Conservation (phyloP, 2,329 filamentous ascomycete species). For the Neofusicoccum ribis region DNA sequence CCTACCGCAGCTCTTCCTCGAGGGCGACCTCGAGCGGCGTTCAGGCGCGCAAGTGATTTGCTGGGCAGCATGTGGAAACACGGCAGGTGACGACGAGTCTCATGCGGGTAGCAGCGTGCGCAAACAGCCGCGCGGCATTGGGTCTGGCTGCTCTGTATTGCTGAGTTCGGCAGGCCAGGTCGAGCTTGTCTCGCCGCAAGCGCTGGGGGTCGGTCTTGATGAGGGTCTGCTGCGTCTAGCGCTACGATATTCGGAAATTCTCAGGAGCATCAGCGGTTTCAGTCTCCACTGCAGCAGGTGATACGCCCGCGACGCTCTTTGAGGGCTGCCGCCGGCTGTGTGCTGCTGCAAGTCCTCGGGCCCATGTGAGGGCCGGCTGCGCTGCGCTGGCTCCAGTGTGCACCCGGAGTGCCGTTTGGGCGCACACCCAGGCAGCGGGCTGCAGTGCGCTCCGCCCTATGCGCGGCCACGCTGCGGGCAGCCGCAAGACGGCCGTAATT, state of each 20-base stretch:
- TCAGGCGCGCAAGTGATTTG: background rate
- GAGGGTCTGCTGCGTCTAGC: slow-evolving; percentile 13
- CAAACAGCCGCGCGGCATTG: slow-evolving; percentile 17
- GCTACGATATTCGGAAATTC: slow-evolving; percentile 12
- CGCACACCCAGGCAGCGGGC: background rate
- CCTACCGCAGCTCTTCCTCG: background rate
- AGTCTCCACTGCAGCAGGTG: slow-evolving; percentile 7
- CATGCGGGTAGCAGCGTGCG: background rate
- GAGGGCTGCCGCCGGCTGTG: background rate
- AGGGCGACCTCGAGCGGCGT: slow-evolving; percentile 1
- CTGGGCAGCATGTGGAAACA: background rate
- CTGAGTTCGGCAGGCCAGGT: background rate
- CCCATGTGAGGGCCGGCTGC: slow-evolving; percentile 1
- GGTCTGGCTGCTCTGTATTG: background rate
- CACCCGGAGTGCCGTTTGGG: too few relatives aligned
- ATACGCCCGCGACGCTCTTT: background rate
- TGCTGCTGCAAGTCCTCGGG: background rate
- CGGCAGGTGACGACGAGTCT: slow-evolving; percentile 2
- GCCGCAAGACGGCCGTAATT: background rate
- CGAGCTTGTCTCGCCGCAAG: slow-evolving; percentile 10
- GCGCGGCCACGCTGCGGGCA: background rate
- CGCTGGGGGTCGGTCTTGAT: background rate
- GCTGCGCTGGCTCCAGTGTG: slow-evolving; percentile 3
- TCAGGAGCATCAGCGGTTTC: slow-evolving; percentile 12
- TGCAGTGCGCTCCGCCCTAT: background rate